Conservation (phyloP, 2,329 filamentous ascomycete species). For the Pseudogymnoascus sp. region DNA sequence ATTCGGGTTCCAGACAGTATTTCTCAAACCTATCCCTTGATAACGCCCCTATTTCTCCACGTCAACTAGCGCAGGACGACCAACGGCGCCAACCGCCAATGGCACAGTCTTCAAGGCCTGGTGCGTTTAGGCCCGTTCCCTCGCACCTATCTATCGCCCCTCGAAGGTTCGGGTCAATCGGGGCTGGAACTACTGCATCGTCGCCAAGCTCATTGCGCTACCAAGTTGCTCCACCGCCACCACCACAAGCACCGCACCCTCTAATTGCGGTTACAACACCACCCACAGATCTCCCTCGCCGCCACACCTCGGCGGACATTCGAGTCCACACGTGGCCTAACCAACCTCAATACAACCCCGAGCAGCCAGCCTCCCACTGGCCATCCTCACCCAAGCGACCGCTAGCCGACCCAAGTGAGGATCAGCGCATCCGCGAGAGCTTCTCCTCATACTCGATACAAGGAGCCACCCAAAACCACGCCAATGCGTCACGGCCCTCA, state of each 20-base stretch:
- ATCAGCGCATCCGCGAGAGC: conserved; percentile 56
- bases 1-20: conserved; percentile 58
- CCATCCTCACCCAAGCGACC: conserved; percentile 56
- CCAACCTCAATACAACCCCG: conserved; percentile 61
- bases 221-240: conserved; percentile 42
- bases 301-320: conserved; percentile 94
- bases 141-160: conserved; percentile 74
- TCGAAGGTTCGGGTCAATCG: conserved; percentile 78
- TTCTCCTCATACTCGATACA: conserved; percentile 56
- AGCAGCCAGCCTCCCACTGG: conserved; percentile 55
- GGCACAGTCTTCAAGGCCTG: conserved; percentile 49
- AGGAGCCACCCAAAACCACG: conserved; percentile 24
- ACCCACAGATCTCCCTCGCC: conserved; percentile 64
- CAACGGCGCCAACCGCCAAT: conserved; percentile 64
- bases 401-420: conserved; percentile 38
- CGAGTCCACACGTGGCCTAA: conserved; percentile 74
- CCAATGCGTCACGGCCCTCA: conserved; percentile 26
- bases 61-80: conserved; percentile 81
- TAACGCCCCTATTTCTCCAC: conserved; percentile 75
- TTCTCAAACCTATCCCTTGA: conserved; percentile 56
- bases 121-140: conserved; percentile 70
- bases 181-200: conserved; percentile 56
- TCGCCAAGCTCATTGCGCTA: conserved; percentile 69
- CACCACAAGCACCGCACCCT: conserved; percentile 55
- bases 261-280: conserved; percentile 55